phyloP scores from a whole-genome alignment of 108 stramenopile species.

The Cafeteria roenbergensis region DNA sequence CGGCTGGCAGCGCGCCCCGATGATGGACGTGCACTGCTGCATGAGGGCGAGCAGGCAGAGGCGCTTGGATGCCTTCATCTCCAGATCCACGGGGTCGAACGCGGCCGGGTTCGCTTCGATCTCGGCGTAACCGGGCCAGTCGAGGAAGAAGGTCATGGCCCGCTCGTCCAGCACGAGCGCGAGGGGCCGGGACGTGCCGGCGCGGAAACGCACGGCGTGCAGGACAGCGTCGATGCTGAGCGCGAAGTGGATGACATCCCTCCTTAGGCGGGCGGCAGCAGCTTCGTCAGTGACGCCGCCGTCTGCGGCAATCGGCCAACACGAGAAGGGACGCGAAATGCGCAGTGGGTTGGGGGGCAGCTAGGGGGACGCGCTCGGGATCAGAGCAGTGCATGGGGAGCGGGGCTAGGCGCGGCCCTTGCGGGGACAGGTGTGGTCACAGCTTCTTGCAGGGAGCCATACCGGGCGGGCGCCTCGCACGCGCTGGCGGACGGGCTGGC shows the following conservation, averaged over 20 bases:
- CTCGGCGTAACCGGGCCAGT: neutral
- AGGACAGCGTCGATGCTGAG: neutral
- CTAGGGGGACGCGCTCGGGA: too few species aligned
- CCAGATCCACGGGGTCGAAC: neutral
- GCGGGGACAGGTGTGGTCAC: too few species aligned
- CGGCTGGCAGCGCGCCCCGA: slow-evolving; percentile 3
- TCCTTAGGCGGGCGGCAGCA: neutral
- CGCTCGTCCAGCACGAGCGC: slow-evolving; percentile 7
- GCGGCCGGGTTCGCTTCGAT: neutral
- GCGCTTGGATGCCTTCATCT: neutral
- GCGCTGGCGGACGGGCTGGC: too few species aligned
- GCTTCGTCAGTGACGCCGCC: too few species aligned
- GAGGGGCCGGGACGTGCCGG: neutral
- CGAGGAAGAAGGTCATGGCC: neutral
- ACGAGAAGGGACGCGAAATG: too few species aligned
- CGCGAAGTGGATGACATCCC: neutral
- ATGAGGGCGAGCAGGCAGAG: neutral
- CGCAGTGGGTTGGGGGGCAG: too few species aligned
- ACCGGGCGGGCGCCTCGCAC: too few species aligned
- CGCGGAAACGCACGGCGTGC: neutral
- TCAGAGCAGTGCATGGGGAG: too few species aligned
- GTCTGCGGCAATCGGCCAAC: too few species aligned
- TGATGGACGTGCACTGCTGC: slow-evolving; percentile 4
- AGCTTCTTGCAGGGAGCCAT: too few species aligned
- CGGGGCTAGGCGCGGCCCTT: too few species aligned